These are phyloP conservation scores for Nigrospora sphaerica DNA, from an alignment of 2,329 filamentous ascomycete species.

Conservation along the genomic window DNA sequence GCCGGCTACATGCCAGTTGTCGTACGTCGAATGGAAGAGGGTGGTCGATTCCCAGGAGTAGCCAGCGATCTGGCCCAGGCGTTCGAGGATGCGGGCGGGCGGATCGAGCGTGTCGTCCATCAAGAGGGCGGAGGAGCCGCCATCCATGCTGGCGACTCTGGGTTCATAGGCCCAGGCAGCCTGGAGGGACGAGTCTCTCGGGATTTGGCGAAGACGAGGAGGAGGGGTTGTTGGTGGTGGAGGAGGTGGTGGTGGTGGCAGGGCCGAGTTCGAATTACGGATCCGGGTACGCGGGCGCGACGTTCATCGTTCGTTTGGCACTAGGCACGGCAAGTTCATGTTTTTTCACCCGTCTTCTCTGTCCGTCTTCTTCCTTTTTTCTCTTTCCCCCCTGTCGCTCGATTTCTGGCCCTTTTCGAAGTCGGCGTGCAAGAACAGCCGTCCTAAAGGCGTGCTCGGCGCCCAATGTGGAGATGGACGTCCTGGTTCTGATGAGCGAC, in stretches of 20 bases:
- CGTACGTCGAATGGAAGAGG: constrained; percentile 66
- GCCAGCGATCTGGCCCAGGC: constrained; percentile 64
- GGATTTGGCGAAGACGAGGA: too few species aligned
- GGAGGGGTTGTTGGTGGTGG: too few species aligned
- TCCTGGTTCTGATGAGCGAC: too few species aligned
- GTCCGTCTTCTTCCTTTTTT: background rate
- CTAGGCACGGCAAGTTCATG: background rate
- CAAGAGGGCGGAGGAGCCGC: constrained; percentile 41
- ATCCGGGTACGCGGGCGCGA: background rate
- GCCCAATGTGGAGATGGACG: too few species aligned
- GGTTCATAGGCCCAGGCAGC: background rate
- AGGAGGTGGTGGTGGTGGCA: too few species aligned
- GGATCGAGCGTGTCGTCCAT: constrained; percentile 53
- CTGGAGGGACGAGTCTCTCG: too few species aligned
- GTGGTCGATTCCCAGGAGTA: constrained; percentile 63
- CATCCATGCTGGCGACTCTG: constrained; percentile 1
- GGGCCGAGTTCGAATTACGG: background rate
- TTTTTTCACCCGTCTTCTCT: background rate
- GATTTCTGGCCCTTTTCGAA: too few species aligned
- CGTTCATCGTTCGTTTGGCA: constrained; percentile 1
- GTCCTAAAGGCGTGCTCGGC: too few species aligned
- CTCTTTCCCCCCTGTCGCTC: too few species aligned
- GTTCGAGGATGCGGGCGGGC: constrained; percentile 63
- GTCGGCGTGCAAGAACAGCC: too few species aligned
- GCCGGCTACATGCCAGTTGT: constrained; percentile 77